Percentiles rank a stretch among this genome's conserved stretches.
Conservation (phyloP, 768 basidiomycete species). For the Butyriboletus loyo region DNA sequence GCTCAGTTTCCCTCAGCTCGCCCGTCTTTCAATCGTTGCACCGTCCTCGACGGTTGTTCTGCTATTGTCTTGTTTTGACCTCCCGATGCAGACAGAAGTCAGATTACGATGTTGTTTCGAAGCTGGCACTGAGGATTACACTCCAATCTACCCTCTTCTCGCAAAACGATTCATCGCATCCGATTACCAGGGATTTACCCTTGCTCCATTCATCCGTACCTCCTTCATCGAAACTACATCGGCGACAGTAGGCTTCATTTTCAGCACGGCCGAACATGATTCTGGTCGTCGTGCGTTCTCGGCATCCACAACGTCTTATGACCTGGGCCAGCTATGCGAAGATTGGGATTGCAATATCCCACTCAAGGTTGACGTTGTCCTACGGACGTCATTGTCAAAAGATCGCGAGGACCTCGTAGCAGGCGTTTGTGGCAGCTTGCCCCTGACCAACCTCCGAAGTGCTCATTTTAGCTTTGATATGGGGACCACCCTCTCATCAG, state of each 20-base stretch:
- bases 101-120: slow-evolving; percentile 17
- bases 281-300: slow-evolving; percentile 7
- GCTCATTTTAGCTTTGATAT: slow-evolving; percentile 10
- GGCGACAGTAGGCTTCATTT: slow-evolving; percentile 13
- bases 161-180: slow-evolving; percentile 11
- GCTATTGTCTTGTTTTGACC: slow-evolving; percentile 7
- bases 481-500: slow-evolving; percentile 2
- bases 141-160: slow-evolving; percentile 13
- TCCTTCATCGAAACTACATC: slow-evolving; percentile 9
- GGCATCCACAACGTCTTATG: slow-evolving; percentile 2
- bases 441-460: slow-evolving; percentile 10
- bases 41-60: slow-evolving; percentile 17
- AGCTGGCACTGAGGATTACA: neutral
- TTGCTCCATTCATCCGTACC: slow-evolving; percentile 11
- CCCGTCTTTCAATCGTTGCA: slow-evolving; percentile 16
- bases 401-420: slow-evolving; percentile 13
- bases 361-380: slow-evolving; percentile 14
- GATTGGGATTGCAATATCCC: slow-evolving; percentile 21
- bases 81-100: slow-evolving; percentile 13
- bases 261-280: slow-evolving; percentile 13
- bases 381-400: slow-evolving; percentile 1
- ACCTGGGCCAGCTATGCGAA: slow-evolving; percentile 5
- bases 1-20: slow-evolving; percentile 9
- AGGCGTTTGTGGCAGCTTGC: slow-evolving; percentile 11
- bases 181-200: neutral